phyloP scores from a whole-genome alignment of 208 protist species.

The Phytomonas serpens region DNA sequence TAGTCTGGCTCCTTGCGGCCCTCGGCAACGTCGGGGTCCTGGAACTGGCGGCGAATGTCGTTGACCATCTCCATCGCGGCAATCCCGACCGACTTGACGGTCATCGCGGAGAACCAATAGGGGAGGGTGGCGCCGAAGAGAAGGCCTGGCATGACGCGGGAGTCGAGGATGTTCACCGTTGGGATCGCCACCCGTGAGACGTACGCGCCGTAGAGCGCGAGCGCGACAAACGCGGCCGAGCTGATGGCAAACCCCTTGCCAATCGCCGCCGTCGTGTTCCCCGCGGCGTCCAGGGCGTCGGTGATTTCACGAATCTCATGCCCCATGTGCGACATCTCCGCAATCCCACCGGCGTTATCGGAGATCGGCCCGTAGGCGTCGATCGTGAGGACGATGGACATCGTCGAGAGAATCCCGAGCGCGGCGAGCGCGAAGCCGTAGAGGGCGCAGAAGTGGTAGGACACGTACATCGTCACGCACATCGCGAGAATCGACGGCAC shows the following conservation, averaged over 20 bases:
- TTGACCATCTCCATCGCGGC: slow-evolving; percentile 91
- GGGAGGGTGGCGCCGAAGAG: slow-evolving; percentile 92
- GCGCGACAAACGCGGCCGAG: slow-evolving; percentile 88
- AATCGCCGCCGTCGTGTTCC: slow-evolving; percentile 95
- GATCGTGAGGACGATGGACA: slow-evolving; percentile 88
- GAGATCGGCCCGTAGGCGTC: slow-evolving; percentile 95
- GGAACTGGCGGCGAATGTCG: slow-evolving; percentile 94
- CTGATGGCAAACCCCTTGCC: slow-evolving; percentile 95
- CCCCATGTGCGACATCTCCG: slow-evolving; percentile 87
- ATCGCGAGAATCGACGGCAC: slow-evolving; percentile 88
- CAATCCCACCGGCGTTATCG: slow-evolving; percentile 95
- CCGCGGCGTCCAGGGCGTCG: slow-evolving; percentile 92
- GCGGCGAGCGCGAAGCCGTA: slow-evolving; percentile 93
- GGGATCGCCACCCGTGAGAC: slow-evolving; percentile 57
- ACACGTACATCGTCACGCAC: slow-evolving; percentile 73
- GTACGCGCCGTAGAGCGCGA: slow-evolving; percentile 93
- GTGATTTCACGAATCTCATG: slow-evolving; percentile 88
- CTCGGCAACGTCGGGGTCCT: slow-evolving; percentile 67
- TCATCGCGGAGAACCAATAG: slow-evolving; percentile 94
- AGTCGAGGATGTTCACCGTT: slow-evolving; percentile 67
- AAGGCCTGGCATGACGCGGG: slow-evolving; percentile 74
- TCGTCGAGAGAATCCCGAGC: slow-evolving; percentile 94
- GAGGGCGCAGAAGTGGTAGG: slow-evolving; percentile 62
- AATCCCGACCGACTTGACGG: slow-evolving; percentile 92
- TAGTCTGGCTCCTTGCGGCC: slow-evolving; percentile 90